These are phyloP conservation scores for Corynespora cassiicola DNA, from an alignment of 2,329 filamentous ascomycete species.

Conservation along the genomic window DNA sequence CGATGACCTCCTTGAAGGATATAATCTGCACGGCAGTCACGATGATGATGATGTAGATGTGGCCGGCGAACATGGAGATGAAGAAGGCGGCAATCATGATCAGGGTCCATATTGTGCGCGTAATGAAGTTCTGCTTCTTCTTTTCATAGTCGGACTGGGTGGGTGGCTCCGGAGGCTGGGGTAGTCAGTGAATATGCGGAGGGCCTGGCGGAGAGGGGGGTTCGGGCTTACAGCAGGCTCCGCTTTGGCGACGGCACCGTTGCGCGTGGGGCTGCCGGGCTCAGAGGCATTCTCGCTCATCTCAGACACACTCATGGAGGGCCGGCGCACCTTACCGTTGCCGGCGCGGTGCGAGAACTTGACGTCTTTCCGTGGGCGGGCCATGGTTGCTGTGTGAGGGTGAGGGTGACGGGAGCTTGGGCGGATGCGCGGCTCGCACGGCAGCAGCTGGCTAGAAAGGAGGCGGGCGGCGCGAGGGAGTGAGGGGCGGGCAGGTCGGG, in stretches of 20 bases:
- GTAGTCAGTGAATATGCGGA: conserved; percentile 2
- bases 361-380: conserved; percentile 62
- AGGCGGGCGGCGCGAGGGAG: neutral
- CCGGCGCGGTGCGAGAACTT: conserved; percentile 63
- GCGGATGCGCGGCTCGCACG: neutral
- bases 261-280: conserved; percentile 58
- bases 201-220: conserved; percentile 12
- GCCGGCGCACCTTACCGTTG: conserved; percentile 60
- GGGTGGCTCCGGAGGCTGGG: conserved; percentile 45
- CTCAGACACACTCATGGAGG: conserved; percentile 75
- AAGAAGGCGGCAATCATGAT: conserved; percentile 98
- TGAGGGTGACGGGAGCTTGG: neutral
- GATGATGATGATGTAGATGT: conserved; percentile 95
- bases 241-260: conserved; percentile 37
- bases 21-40: conserved; percentile 94
- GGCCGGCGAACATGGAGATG: conserved; percentile 87
- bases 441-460: neutral
- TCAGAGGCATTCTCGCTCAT: conserved; percentile 66
- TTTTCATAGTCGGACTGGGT: conserved; percentile 84
- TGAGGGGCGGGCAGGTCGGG: neutral
- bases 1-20: conserved; percentile 99
- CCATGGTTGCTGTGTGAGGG: conserved; percentile 26
- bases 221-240: conserved; percentile 19
- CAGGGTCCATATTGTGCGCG: conserved; percentile 95
- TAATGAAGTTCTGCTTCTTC: conserved; percentile 98